These are phyloP conservation scores for Pseudevernia furfuracea DNA, from an alignment of 495 filamentous ascomycete genomes.

Conservation along the genomic window DNA sequence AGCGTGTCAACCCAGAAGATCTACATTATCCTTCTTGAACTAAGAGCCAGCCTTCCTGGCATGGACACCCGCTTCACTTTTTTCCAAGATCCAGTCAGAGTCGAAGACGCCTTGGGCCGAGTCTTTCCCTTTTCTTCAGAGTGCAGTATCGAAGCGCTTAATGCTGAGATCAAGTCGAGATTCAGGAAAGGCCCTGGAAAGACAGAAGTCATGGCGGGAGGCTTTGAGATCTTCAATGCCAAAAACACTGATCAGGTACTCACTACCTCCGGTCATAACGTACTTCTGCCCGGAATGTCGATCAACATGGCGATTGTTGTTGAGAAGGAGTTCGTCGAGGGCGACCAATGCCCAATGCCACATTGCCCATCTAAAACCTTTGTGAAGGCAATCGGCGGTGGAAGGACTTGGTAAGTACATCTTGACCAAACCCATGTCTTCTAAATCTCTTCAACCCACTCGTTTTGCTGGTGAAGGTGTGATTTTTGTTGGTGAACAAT, in stretches of 20 bases:
- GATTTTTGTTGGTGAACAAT: too few species aligned
- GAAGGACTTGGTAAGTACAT: slow-evolving; percentile 12
- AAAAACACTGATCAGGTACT: slow-evolving; percentile 19
- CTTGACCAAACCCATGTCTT: neutral
- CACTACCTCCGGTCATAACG: neutral
- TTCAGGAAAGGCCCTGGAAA: slow-evolving; percentile 23
- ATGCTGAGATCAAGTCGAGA: slow-evolving; percentile 20
- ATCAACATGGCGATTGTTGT: slow-evolving; percentile 20
- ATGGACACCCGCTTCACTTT: slow-evolving; percentile 18
- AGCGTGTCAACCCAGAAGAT: slow-evolving; percentile 25
- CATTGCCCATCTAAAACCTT: neutral
- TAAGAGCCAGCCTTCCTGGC: slow-evolving; percentile 2
- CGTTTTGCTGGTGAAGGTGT: too few species aligned
- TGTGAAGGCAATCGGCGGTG: neutral
- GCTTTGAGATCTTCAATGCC: slow-evolving; percentile 25
- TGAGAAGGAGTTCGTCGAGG: slow-evolving; percentile 10
- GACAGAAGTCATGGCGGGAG: slow-evolving; percentile 14
- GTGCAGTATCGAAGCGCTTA: slow-evolving; percentile 19
- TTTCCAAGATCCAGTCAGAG: slow-evolving; percentile 24
- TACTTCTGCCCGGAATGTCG: slow-evolving; percentile 18
- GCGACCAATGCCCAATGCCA: slow-evolving; percentile 12
- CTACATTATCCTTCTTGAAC: slow-evolving; percentile 23
- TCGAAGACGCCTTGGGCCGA: slow-evolving; percentile 27
- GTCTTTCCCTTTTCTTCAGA: slow-evolving; percentile 25
- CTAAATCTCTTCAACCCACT: neutral